Base-by-base conservation (phyloP, 2,329 filamentous ascomycete genomes). In the Neocatenulostroma microsporum region DNA sequence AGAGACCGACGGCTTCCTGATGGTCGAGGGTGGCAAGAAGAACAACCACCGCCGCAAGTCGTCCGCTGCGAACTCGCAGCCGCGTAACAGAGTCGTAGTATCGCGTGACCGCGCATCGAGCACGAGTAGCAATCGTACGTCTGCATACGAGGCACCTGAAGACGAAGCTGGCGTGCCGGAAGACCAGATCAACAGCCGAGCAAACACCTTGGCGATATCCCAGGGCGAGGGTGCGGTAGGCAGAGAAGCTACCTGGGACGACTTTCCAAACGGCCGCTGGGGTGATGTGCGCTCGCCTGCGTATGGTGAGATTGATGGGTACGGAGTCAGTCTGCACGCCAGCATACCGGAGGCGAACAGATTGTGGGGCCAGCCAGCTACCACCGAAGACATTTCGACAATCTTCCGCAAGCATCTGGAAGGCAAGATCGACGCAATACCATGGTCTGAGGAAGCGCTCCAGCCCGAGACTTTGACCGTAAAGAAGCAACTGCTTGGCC, bases 251-350 rank as follows among this genome's bases (percentile, higher is more conserved):
- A 98, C 91, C 1, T 98, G 91, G 91, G 91, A 98, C 54, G 91
- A 98, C 53, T 98, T 87, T 61, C 89, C 89, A 45, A 96, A 96
- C 67, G 91, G 89, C 19, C 78, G 89, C 37, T 96, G 89, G 79
- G 89, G 89, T 57, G 89, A 95, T 54, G 84, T 88, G 4, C 77
- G 89, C 35, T 94, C 87, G 3, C 87, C 87, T 21, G 89, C 89
- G 0, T 96, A 94, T 57, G 89, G 89, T 53, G 87, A 95, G 61
- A 95, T 95, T 41, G 88, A 96, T 56, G 89, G 89, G n/a, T 96
- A 96, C 57, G 91, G 91, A 9, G 87, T 93, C n/a, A 91, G 82
- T 39, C 70, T 98, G 25, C 91, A 95, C 64, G 85, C 95, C 57
- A 85, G 84, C 0, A 78, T 85, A n/a, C 74, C 80, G 2, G 80